These are phyloP conservation scores for Fusarium pseudoanthophilum DNA, from an alignment of 2,329 filamentous ascomycete species.

Conservation along the genomic window DNA sequence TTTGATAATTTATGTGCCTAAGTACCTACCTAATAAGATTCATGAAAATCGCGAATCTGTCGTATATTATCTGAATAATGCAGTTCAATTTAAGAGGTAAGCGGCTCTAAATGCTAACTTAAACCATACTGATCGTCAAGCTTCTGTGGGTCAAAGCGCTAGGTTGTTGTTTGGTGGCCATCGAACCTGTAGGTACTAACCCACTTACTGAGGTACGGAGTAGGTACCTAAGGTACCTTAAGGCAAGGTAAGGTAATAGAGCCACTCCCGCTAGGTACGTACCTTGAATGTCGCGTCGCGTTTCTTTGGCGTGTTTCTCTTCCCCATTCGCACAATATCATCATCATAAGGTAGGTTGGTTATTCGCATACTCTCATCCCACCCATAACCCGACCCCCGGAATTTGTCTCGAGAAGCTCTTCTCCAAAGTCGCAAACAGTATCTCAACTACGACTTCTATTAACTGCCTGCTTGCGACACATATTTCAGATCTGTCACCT, in stretches of 20 bases:
- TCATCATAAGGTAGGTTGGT: conserved; percentile 33
- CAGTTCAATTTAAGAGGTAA: not conserved
- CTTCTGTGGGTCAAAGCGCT: conserved; percentile 27
- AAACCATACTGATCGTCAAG: conserved; percentile 4
- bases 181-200: not conserved
- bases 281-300: conserved; percentile 48
- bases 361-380: conserved; percentile 3
- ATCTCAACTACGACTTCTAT: not conserved
- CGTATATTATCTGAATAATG: not conserved
- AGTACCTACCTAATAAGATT: not conserved
- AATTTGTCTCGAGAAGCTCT: not conserved
- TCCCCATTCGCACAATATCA: conserved; percentile 40
- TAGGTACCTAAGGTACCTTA: too few species aligned
- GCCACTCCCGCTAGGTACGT: conserved; percentile 9
- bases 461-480: not conserved
- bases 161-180: conserved; percentile 27
- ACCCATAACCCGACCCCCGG: conserved; percentile 1
- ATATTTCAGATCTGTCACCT: not conserved
- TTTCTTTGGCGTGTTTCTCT: conserved; percentile 42
- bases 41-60: not conserved
- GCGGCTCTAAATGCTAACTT: not conserved
- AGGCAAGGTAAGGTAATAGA: not conserved
- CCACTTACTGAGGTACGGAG: too few species aligned
- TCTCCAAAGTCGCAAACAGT: conserved; percentile 6
- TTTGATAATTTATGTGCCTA: not conserved